Evolutionary conservation across 257 asterid genomes (phyloP), one percentile per base, ranked within the genome.

Genomic region (Rauvolfia tetraphylla): DNA sequence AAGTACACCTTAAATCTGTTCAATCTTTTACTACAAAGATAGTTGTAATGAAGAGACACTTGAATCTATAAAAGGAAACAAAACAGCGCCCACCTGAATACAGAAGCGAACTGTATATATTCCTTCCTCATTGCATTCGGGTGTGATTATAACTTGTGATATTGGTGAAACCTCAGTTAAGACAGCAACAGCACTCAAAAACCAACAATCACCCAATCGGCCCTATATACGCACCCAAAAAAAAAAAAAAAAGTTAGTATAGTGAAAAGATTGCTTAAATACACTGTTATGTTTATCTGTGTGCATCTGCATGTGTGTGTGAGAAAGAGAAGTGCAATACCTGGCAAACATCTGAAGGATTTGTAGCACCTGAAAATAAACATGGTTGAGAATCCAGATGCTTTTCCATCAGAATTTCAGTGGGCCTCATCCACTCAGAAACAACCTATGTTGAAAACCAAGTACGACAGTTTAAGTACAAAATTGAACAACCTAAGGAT

Each of bases 341-440:
- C 99, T 95, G 99, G 77, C 99, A 93, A 88, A 95, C 99, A 86
- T 95, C 99, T 74, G 98, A 93, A 78, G 99, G 96, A 81, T 93
- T 91, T 78, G 99, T 94, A 68, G 85, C 81, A 78, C 97, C 97
- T 0, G 92, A 86, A 86, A 93, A 93, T 83, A 95, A 84, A 88
- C 96, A 91, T 33, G 99, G 99, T 79, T 59, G 81, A 75, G 82
- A 85, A 86, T 85, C 94, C 57, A 91, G 80, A 80, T 89, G 94
- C 82, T 84, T 93, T 78, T 88, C 95, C 87, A 85, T 90, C 74
- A 93, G 88, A 71, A 95, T 89, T 75, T 95, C 97, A 78, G 78
- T 84, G 15, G 99, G 99, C 82, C 98, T 91, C 97, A 88, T 86
- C 99, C 99, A 95, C 48, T 88, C 87, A 68, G 96, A 85, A 71